Conservation (phyloP, 371 early-diverging fungal genomes). For the Chytridium lagenaria region DNA sequence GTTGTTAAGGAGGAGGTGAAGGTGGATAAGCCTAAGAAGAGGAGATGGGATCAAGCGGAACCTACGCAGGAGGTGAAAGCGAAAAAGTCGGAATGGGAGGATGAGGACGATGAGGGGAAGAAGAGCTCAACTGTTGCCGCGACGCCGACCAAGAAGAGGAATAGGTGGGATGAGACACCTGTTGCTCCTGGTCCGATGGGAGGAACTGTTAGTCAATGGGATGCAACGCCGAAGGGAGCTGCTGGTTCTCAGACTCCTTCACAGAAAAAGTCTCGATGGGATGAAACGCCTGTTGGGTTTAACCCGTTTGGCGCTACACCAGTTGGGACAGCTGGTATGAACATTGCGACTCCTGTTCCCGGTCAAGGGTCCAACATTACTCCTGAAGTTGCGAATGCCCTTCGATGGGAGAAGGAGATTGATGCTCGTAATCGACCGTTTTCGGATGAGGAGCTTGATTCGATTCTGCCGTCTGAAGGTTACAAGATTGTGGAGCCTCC, state of each 20-base stretch:
- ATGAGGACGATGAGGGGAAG: conserved; percentile 66
- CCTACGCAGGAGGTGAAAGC: conserved; percentile 33
- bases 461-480: conserved; percentile 89
- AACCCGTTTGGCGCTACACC: conserved; percentile 68
- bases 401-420: conserved; percentile 84
- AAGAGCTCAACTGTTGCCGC: conserved; percentile 73
- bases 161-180: conserved; percentile 76
- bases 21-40: conserved; percentile 59
- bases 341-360: conserved; percentile 77
- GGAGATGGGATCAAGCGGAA: conserved; percentile 86
- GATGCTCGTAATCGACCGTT: conserved; percentile 84
- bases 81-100: conserved; percentile 69
- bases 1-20: conserved; percentile 32
- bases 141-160: conserved; percentile 53
- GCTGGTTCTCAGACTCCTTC: conserved; percentile 43
- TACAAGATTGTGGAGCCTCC: conserved; percentile 94
- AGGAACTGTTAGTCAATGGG: conserved; percentile 43
- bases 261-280: conserved; percentile 58
- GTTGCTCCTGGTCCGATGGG: conserved; percentile 45
- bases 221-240: conserved; percentile 52
- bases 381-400: conserved; percentile 75
- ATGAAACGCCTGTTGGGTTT: conserved; percentile 71
- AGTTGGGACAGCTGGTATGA: conserved; percentile 66
- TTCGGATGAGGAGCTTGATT: conserved; percentile 92
- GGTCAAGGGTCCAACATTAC: conserved; percentile 73